Base-by-base conservation (phyloP, 805 yeast species). In the Scheffersomyces ergatensis region DNA sequence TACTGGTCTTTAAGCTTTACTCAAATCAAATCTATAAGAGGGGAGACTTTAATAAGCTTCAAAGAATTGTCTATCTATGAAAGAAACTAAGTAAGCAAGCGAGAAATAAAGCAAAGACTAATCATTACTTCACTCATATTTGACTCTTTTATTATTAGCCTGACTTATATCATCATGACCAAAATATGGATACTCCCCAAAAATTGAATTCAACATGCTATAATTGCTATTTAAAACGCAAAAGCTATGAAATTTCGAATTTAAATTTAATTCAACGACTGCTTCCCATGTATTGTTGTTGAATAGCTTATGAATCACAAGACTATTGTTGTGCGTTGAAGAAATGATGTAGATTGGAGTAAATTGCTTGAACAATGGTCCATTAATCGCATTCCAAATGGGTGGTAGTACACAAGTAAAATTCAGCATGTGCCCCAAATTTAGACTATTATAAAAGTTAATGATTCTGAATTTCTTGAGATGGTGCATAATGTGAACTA, bases 341-440 rank as follows among this genome's bases (percentile, higher is more conserved):
- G 55, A 40, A 5, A 60, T 39, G 12, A 54, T 33, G 31, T 51
- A 58, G 6, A 62, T 42, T 18, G 67, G 64, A 25, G 14, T 26
- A n/a, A n/a, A n/a, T n/a, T n/a, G n/a, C 6, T 47, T 47, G 26
- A 60, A 60, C 25, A 23, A 23, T 39, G 15, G 51, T 37, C 15
- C 36, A 36, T 7, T 33, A 24, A 5, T 33, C 15, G 30, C 4
- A 32, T 36, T 43, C 38, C 32, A 42, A 34, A 17, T 14, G 19
- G 3, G 13, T 17, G 42, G 26, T 11, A 39, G 13, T 12, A 39
- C 23, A 23, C 25, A 39, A 25, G 33, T 25, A 16, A 39, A 33
- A 20, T 39, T 23, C 12, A 21, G 23, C 38, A 39, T 25, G 11
- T 47, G 43, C 14, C 53, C 41, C 16, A 60, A 35, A 27, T 53